Base-by-base conservation (phyloP, 169 alveolate genomes). In the Perkinsus marinus region DNA sequence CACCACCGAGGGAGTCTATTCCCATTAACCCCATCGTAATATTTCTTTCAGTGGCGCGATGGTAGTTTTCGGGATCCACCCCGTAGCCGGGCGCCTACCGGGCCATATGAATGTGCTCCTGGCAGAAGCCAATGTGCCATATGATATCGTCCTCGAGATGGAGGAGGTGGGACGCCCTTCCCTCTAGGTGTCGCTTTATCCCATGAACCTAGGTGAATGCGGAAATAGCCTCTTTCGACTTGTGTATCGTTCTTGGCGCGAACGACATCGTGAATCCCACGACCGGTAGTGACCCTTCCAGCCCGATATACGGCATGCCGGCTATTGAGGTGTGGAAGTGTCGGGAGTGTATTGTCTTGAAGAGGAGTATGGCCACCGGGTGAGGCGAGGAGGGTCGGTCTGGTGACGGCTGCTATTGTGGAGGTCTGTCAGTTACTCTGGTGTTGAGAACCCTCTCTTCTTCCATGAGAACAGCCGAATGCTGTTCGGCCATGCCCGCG, bases 31-130 rank as follows among this genome's bases (percentile, higher is more conserved):
- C 5, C 22, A 30, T 57, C 37, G 79, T 57, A 93, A 92, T 95
- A 39, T 93, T n/a, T n/a, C 90, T 39, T 92, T 93, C 34, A 91
- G 96, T 39, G 96, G 95, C 79, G 92, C 95, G 34, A 93, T 95
- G 47, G 97, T 97, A 16, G 95, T 95, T 93, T 97, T 97, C 93
- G 98, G 96, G 57, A 97, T 97, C 68, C 98, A 97, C 91, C 98
- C 98, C 43, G 98, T 97, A 68, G 98, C 98, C 43, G 98, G 98
- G 68, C 95, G 98, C 94, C 94, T 97, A 97, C 98, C 98, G 68
- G 98, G 98, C 39, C 97, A 97, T 93, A 94, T 97, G 94, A 96
- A 97, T 89, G 98, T 97, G 9, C 94, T 97, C 30, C 93, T 97
- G 90, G 98, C 98, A 6, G 98, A 97, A 92, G 98, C 97, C 26